phyloP scores from a whole-genome alignment of 345 rosid genomes.

The Linum trigynum region DNA sequence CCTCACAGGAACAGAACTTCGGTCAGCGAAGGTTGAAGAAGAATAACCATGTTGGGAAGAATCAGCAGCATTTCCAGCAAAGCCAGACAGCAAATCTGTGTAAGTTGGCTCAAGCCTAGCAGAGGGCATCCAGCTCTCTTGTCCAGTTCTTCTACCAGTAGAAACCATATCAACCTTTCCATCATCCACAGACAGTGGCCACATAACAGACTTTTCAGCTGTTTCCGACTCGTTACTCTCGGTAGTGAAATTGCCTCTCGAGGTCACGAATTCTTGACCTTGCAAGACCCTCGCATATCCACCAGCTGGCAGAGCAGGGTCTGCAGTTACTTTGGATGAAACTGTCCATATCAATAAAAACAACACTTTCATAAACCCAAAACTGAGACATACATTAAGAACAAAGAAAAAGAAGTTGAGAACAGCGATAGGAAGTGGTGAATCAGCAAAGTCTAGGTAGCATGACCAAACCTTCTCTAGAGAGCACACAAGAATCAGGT shows the following conservation, averaged over 20 bases:
- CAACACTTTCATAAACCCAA: background rate
- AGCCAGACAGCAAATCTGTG: constrained; percentile 57
- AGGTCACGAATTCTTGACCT: constrained; percentile 70
- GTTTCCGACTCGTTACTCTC: constrained; percentile 42
- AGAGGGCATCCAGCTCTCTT: constrained; percentile 40
- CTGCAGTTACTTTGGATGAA: constrained; percentile 34
- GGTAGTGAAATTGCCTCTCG: constrained; percentile 40
- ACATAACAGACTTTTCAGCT: constrained; percentile 46
- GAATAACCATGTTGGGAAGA: constrained; percentile 24
- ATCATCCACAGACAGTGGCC: constrained; percentile 47
- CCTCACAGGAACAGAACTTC: constrained; percentile 21
- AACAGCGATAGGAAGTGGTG: background rate
- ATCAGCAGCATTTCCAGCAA: constrained; percentile 35
- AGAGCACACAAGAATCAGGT: constrained; percentile 45
- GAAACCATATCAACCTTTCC: constrained; percentile 45
- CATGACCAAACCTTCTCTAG: constrained; percentile 47
- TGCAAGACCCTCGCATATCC: constrained; percentile 68
- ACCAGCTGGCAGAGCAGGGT: constrained; percentile 39
- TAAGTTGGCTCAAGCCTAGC: constrained; percentile 46
- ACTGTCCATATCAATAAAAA: constrained; percentile 16
- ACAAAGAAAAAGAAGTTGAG: background rate
- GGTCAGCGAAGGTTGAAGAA: constrained; percentile 31
- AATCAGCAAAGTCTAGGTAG: background rate
- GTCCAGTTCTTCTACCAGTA: constrained; percentile 37
- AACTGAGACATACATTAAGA: background rate